Base-by-base conservation (phyloP, 2,329 filamentous ascomycete species). In the Byssoonygena ceratinophila region DNA sequence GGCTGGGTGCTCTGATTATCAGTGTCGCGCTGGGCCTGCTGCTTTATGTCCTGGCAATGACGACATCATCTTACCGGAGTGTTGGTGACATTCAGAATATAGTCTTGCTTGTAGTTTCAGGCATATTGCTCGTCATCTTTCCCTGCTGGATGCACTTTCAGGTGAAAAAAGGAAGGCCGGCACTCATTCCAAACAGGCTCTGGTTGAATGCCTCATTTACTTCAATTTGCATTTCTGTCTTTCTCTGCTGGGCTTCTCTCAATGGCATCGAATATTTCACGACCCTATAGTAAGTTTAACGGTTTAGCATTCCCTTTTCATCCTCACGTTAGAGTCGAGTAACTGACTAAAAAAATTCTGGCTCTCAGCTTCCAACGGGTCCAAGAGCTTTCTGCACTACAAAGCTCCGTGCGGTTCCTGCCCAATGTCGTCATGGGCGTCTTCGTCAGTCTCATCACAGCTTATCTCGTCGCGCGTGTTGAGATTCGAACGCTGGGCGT, bases 131-230 rank as follows among this genome's bases (percentile, higher is more conserved):
- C 2, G 59, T 61, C 1, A 23, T 55, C 46, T 83, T 83, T 59
- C 64, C 76, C 36, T 60, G 66, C 8, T 83, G 80, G 80, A 72
- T 80, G 43, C 68, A 70, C 11, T 66, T 2, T 29, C 76, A 76
- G 45, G 73, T 75, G 44, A 66, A 64, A 6, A 60, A 62, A 0
- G 66, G 68, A 11, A 68, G 67, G 23, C 46, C 46, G 27, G 46
- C 46, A 40, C 34, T 48, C n/a, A 2, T 74, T 78, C 81, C 0
- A 14, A 83, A 83, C 60, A 74, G 72, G 0, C 64, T 83, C 0
- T 84, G 81, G 81, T 70, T 65, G 14, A 81, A 79, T 45, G 61
- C 64, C 0, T 64, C 75, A 1, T 84, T 83, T 58, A 74, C 76
- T 0, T 72, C 66, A 27, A 74, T 80, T 14, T 83, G 81, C 59